These are phyloP conservation scores for Diutina pseudorugosa DNA, from an alignment of 1,139 yeast species.

Conservation along the genomic window DNA sequence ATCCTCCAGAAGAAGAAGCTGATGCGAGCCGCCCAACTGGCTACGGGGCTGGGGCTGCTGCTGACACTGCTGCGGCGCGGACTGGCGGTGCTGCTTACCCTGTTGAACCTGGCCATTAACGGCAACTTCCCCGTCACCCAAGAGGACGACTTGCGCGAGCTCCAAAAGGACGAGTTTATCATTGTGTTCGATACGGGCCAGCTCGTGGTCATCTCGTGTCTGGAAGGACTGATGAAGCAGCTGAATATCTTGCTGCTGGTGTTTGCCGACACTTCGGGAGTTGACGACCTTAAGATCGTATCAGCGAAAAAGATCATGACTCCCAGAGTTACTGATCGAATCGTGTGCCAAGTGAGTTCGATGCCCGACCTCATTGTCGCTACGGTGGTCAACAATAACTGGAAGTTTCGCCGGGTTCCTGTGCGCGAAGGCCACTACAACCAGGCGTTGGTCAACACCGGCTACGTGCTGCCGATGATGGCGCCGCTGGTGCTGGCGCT, in stretches of 20 bases:
- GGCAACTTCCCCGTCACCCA: neutral
- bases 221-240: constrained; percentile 1
- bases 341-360: constrained; percentile 39
- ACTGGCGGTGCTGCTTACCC: neutral
- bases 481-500: neutral
- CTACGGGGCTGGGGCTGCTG: neutral
- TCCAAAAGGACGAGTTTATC: neutral
- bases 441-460: constrained; percentile 14
- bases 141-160: neutral
- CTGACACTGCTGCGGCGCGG: constrained; percentile 2
- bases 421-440: constrained; percentile 39
- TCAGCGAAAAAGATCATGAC: constrained; percentile 48
- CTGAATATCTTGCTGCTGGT: constrained; percentile 2
- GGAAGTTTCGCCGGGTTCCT: constrained; percentile 45
- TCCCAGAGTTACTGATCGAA: constrained; percentile 64
- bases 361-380: constrained; percentile 48
- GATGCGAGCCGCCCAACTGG: neutral
- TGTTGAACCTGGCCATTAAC: neutral
- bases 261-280: neutral
- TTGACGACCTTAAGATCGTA: constrained; percentile 18
- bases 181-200: neutral
- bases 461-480: neutral
- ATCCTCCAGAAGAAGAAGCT: constrained; percentile 17
- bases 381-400: constrained; percentile 50
- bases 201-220: neutral